Percentiles rank a stretch among this genome's conserved stretches.
Conservation (phyloP, 331 rosid species). For the Erythrophleum ivorense region DNA sequence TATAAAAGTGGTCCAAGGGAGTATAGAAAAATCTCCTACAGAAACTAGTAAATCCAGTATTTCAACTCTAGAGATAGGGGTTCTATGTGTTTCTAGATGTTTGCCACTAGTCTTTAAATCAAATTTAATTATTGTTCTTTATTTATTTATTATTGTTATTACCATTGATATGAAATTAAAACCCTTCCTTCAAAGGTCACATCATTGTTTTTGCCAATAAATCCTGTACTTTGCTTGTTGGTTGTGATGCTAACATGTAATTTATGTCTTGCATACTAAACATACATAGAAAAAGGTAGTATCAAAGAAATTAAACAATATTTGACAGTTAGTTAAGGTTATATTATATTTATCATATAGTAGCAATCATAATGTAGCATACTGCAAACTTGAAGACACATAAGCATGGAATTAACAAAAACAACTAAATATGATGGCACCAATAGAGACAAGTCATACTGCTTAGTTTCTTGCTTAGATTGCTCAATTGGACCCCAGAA, state of each 20-base stretch:
- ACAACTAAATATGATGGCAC: background rate
- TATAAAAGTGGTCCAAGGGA: background rate
- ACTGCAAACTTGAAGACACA: background rate
- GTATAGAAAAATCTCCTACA: background rate
- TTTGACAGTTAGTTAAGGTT: background rate
- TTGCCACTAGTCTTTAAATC: background rate
- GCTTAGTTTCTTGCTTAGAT: constrained; percentile 82
- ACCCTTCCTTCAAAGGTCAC: constrained; percentile 4
- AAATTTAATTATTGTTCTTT: background rate
- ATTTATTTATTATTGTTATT: background rate
- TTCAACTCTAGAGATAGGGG: too few species aligned
- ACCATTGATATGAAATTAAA: background rate
- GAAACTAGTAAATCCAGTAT: background rate
- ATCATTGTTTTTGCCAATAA: constrained; percentile 19
- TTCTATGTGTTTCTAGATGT: background rate
- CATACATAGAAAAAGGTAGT: background rate
- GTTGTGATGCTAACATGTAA: background rate
- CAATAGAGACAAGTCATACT: constrained; percentile 55
- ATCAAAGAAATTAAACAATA: background rate
- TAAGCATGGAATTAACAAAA: background rate
- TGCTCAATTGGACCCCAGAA: constrained; percentile 98
- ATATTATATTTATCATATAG: background rate
- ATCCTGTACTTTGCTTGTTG: background rate
- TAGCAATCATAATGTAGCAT: background rate
- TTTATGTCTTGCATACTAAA: background rate